Percentiles rank a stretch among this genome's conserved stretches.
phyloP scores from a whole-genome alignment of 192 early-diverging fungal species.

The Backusella sp. region DNA sequence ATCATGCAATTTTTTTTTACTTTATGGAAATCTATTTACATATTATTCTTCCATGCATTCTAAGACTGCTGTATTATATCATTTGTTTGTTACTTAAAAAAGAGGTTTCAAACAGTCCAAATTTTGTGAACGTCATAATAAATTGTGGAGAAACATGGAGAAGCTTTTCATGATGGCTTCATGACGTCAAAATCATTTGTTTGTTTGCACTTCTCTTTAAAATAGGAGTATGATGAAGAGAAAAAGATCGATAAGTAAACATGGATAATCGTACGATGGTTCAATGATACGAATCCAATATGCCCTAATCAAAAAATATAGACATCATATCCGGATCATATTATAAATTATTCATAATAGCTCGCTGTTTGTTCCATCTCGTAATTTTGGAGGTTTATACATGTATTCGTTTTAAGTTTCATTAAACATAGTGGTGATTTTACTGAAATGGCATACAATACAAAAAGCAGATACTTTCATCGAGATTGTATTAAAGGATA shows the following conservation, averaged over 20 bases:
- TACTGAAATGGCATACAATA: too few species aligned
- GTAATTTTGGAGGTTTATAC: neutral
- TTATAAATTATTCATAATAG: neutral
- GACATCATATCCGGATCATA: neutral
- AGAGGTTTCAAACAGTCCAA: neutral
- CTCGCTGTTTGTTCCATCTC: constrained; percentile 5
- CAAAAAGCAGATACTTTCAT: too few species aligned
- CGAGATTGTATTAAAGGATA: neutral
- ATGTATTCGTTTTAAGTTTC: neutral
- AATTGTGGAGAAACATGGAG: neutral
- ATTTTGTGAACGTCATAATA: neutral
- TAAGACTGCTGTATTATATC: too few species aligned
- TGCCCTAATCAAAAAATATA: neutral
- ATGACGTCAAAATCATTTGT: neutral
- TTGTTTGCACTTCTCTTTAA: neutral
- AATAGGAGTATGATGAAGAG: neutral
- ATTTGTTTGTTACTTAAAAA: neutral
- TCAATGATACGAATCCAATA: neutral
- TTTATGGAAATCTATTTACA: too few species aligned
- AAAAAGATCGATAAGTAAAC: neutral
- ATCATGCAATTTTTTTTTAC: too few species aligned
- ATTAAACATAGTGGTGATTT: neutral
- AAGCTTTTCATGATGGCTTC: neutral
- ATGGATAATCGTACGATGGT: neutral
- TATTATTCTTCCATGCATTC: too few species aligned